phyloP scores from a whole-genome alignment of 2,329 filamentous ascomycete species.

The Monilinia vaccinii-corymbosi region DNA sequence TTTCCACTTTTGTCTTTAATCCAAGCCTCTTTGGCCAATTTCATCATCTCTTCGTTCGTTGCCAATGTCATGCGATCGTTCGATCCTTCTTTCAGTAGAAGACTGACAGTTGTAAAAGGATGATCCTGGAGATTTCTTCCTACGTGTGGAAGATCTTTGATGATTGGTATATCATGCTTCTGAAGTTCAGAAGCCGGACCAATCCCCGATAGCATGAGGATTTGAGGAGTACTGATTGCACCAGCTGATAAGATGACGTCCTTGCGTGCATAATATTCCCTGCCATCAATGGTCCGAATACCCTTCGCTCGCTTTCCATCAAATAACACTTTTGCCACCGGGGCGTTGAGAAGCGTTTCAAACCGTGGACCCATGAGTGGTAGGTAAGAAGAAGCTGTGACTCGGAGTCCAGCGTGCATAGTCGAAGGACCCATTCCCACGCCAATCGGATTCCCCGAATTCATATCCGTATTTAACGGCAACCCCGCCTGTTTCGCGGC shows the following conservation, averaged over 20 bases:
- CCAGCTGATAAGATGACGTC: conserved; percentile 43
- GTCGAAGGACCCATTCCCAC: conserved; percentile 43
- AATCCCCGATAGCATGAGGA: conserved; percentile 40
- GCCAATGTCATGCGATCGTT: conserved; percentile 33
- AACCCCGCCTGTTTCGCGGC: conserved; percentile 41
- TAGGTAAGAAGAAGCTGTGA: conserved; percentile 44
- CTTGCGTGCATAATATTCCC: conserved; percentile 24
- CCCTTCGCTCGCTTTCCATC: conserved; percentile 24
- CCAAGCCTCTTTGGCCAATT: not conserved
- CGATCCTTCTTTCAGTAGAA: conserved; percentile 26
- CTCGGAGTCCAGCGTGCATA: conserved; percentile 38
- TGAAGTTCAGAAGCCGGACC: conserved; percentile 34
- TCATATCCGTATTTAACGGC: conserved; percentile 44
- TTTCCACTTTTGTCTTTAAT: not conserved
- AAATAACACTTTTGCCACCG: conserved; percentile 37
- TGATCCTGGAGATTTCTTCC: conserved; percentile 50
- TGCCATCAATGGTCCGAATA: conserved; percentile 34
- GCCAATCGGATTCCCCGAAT: conserved; percentile 49
- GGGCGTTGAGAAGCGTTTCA: conserved; percentile 39
- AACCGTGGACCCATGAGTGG: conserved; percentile 39
- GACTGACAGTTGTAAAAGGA: conserved; percentile 27
- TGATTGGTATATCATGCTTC: conserved; percentile 39
- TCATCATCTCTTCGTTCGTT: conserved; percentile 31
- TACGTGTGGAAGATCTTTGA: conserved; percentile 54
- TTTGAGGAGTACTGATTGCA: conserved; percentile 37